Base-by-base conservation (phyloP, 768 basidiomycete species). In the Amanita pseudoporphyria region DNA sequence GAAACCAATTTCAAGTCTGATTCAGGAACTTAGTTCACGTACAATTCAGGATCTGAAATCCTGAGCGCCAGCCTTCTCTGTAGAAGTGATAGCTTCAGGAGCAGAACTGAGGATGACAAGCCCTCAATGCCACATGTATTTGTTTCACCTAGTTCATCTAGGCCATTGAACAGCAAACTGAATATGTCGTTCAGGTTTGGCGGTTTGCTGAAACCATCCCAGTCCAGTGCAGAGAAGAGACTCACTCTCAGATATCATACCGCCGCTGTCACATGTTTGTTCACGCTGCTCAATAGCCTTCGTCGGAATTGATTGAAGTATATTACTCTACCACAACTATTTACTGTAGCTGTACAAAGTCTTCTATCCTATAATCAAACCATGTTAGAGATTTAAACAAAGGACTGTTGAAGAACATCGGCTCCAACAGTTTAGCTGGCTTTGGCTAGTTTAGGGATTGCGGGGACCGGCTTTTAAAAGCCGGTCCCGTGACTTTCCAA, bases 181-280 rank as follows among this genome's bases (percentile, higher is more conserved):
- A 81, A 88, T 53, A 73, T 67, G 6, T 75, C 79, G 18, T 89
- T 89, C 74, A 84, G 73, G 58, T 90, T 88, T 52, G 86, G 87
- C 19, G 85, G 84, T 19, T 57, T 68, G 10, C 67, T 67, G 3
- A 57, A 59, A 41, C 52, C 50, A 16, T 51, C 56, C 38, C 60
- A 64, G 0, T 53, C 58, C 9, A 30, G 52, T 16, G 39, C 56
- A 18, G 56, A 58, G 21, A 56, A 56, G 22, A 49, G 51, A 0
- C 58, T 83, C 84, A 3, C 66, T 88, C 18, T 79, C 84, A 0
- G 84, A 88, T 53, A 86, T 89, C 60, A 84, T 88, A 44, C 86
- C 85, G 6, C 78, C 84, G 0, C 71, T 73, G 0, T 67, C 74
- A 10, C 71, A 79, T 55, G 71, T 68, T 13, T 71, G 72, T 26